phyloP scores from a whole-genome alignment of 768 basidiomycete species.

The Leccinum pellstonianum region DNA sequence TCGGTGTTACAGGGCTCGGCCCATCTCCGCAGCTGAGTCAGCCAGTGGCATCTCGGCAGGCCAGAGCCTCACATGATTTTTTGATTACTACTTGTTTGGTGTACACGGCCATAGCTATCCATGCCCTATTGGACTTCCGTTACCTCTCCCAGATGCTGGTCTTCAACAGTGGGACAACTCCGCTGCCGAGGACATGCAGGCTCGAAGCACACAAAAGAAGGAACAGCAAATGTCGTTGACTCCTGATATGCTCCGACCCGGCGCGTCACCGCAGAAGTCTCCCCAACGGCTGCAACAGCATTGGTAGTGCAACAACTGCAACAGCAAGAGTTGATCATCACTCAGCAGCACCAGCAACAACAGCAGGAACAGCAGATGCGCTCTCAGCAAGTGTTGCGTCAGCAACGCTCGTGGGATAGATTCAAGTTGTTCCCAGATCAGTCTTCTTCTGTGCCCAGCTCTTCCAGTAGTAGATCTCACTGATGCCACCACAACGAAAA shows the following conservation, averaged over 20 bases:
- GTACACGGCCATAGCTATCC: too few relatives aligned
- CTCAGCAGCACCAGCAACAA: conserved; percentile 35
- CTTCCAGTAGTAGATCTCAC: conserved; percentile 36
- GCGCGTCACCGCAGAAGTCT: conserved; percentile 27
- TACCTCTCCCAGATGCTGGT: too few relatives aligned
- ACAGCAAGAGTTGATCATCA: conserved; percentile 27
- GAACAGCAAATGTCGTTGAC: conserved; percentile 22
- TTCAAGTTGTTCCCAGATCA: conserved; percentile 36
- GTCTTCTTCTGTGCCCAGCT: conserved; percentile 29
- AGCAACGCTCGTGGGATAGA: conserved; percentile 49
- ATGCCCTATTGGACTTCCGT: too few relatives aligned
- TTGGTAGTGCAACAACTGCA: conserved; percentile 19
- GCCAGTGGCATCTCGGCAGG: too few relatives aligned
- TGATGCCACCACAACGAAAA: conserved; percentile 69
- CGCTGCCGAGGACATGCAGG: conserved; percentile 52
- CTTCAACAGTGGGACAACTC: conserved; percentile 91
- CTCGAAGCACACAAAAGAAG: conserved; percentile 28
- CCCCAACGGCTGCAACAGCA: conserved; percentile 8
- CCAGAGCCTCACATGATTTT: too few relatives aligned
- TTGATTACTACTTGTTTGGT: too few relatives aligned
- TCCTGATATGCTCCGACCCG: conserved; percentile 39
- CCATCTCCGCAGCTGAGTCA: too few relatives aligned
- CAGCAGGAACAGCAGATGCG: conserved; percentile 33
- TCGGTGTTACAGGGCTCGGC: too few relatives aligned
- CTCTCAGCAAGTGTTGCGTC: conserved; percentile 37